Percentiles rank a stretch among this genome's conserved stretches.
These are phyloP conservation scores for Collybiopsis confluens DNA, from an alignment of 768 basidiomycete genomes.

Conservation along the genomic window DNA sequence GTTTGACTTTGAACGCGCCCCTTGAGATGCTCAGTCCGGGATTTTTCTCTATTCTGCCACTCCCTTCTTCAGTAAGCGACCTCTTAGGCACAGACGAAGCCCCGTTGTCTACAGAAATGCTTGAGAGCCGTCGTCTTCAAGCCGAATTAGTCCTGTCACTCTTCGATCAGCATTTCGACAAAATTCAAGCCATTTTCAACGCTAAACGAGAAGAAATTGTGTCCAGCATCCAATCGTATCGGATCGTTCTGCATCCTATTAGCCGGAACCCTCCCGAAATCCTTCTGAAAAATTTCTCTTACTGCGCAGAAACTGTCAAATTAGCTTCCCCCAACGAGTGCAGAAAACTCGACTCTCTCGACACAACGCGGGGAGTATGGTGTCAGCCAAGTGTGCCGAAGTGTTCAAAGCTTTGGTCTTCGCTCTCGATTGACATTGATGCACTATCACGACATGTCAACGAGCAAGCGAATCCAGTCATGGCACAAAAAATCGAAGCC, in stretches of 20 bases:
- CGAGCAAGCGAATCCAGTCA: too few relatives aligned
- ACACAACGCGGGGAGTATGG: background rate
- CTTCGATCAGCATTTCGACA: background rate
- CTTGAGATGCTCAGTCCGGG: background rate
- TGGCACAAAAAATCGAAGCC: background rate
- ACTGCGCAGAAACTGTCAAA: background rate
- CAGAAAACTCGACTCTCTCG: background rate
- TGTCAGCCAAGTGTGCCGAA: slow-evolving; percentile 1
- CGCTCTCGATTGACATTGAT: background rate
- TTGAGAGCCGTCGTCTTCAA: background rate
- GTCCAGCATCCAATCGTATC: background rate
- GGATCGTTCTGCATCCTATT: background rate
- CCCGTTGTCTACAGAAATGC: background rate
- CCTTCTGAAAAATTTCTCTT: background rate
- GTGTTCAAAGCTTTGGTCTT: slow-evolving; percentile 2
- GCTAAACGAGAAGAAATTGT: background rate
- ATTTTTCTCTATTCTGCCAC: background rate
- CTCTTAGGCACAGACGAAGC: background rate
- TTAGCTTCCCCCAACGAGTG: background rate
- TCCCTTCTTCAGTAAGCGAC: background rate
- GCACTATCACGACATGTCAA: background rate
- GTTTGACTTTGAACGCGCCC: too few relatives aligned
- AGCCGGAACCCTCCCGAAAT: background rate
- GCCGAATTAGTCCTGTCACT: background rate
- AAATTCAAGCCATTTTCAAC: background rate